Base-by-base conservation (phyloP, 176 grass and related monocot genomes). In the Oryza nivara region DNA sequence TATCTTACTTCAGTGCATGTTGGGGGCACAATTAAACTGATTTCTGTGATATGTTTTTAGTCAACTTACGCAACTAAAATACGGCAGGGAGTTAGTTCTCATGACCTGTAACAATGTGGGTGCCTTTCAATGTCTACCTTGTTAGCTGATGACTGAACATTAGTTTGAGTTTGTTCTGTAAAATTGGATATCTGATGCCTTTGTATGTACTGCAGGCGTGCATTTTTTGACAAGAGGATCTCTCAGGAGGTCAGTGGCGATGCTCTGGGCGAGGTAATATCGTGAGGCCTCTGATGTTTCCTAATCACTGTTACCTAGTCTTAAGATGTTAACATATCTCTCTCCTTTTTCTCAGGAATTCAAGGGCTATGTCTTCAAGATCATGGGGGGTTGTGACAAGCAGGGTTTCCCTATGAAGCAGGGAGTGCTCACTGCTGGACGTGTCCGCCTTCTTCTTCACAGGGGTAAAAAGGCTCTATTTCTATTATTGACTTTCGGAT, bases 331-430 rank as follows among this genome's bases (percentile, higher is more conserved):
- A 36, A 64, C 11, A 38, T 58, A 66, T 45, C 19, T 80, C 90
- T 8, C 54, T 56, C 2, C 6, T 56, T 19, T 51, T 11, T 52
- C 5, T 3, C 75, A 97, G 95, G 95, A 97, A 58, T 97, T 97
- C 72, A 92, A 86, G 82, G 95, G 92, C 3, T 97, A 97, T 11
- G 82, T 97, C 17, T 97, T 97, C 84, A 97, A 92, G 70, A 97
- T 97, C 75, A 97, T 97, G 95, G 92, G 95, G 0, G 95, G 95
- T 0, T 97, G 95, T 36, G 95, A 97, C 51, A 94, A 97, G 70
- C 95, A 97, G 74, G 95, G 95, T 4, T 97, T 97, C 45, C 95
- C 92, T 11, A 97, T 97, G 95, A 97, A 97, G 75, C 95, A 97
- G 75, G 95, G 95, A 83, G 95, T 97, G 8, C 71, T 94, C 9